phyloP scores from a whole-genome alignment of 208 protist species.

The Eutreptiella sp. region DNA sequence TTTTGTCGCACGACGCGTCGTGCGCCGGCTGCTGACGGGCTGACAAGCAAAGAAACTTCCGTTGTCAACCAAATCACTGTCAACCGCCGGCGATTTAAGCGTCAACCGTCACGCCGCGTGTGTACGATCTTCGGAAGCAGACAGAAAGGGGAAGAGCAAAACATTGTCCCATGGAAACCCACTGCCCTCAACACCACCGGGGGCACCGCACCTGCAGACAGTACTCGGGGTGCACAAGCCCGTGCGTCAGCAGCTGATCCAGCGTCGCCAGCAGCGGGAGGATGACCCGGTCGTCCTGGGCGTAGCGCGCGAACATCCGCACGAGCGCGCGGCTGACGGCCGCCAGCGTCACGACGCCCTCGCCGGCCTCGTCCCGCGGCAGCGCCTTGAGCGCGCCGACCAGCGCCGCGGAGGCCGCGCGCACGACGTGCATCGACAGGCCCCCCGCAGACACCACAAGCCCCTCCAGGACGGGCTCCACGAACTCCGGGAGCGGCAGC shows the following conservation, averaged over 20 bases:
- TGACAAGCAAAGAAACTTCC: too few species aligned
- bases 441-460: slow-evolving; percentile 71
- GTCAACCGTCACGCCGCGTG: too few species aligned
- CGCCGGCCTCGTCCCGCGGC: background rate
- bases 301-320: slow-evolving; percentile 43
- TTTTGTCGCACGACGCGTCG: too few species aligned
- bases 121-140: too few species aligned
- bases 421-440: slow-evolving; percentile 63
- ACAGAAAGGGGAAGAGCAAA: too few species aligned
- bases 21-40: too few species aligned
- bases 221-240: slow-evolving; percentile 47
- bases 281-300: slow-evolving; percentile 62
- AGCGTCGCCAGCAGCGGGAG: slow-evolving; percentile 59
- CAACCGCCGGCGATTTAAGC: too few species aligned
- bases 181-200: too few species aligned
- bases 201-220: too few species aligned
- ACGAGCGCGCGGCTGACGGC: slow-evolving; percentile 54
- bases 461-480: slow-evolving; percentile 56
- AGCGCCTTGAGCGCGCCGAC: slow-evolving; percentile 38
- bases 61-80: too few species aligned
- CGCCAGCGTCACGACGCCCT: background rate
- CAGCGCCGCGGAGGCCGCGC: slow-evolving; percentile 55
- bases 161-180: too few species aligned
- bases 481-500: slow-evolving; percentile 44
- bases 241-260: slow-evolving; percentile 51